Percentiles rank a stretch among this genome's conserved stretches.
Conservation (phyloP, 1,139 yeast genomes). For the Taphrina wiesneri region DNA sequence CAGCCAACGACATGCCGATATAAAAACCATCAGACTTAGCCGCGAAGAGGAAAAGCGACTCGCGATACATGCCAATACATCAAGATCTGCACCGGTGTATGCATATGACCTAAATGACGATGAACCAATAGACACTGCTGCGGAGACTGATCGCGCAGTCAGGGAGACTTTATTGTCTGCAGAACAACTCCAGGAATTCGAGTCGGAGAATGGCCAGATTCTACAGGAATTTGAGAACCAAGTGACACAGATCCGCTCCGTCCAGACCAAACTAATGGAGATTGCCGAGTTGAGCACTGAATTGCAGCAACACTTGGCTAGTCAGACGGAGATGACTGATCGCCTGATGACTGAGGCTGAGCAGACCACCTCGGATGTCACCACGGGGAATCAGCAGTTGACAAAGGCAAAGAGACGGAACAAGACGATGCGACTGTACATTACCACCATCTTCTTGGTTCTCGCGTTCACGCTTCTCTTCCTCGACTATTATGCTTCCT, state of each 20-base stretch:
- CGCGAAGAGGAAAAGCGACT: slow-evolving; percentile 44
- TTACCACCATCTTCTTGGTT: slow-evolving; percentile 30
- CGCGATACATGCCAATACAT: slow-evolving; percentile 35
- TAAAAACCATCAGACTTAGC: slow-evolving; percentile 47
- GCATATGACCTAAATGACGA: slow-evolving; percentile 14
- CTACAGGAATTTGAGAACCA: slow-evolving; percentile 62
- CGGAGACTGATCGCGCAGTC: slow-evolving; percentile 22
- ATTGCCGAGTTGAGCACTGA: slow-evolving; percentile 78
- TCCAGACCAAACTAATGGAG: slow-evolving; percentile 79
- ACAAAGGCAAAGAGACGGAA: slow-evolving; percentile 70
- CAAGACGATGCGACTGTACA: slow-evolving; percentile 18
- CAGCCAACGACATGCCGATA: slow-evolving; percentile 46
- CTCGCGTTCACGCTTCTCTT: slow-evolving; percentile 32
- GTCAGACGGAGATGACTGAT: slow-evolving; percentile 74
- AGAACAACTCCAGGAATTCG: slow-evolving; percentile 67
- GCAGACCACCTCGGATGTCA: slow-evolving; percentile 66
- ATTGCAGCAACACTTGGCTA: slow-evolving; percentile 68
- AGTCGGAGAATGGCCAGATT: slow-evolving; percentile 70
- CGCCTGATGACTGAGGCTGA: slow-evolving; percentile 69
- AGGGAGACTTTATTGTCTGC: slow-evolving; percentile 44
- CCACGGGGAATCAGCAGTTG: slow-evolving; percentile 71
- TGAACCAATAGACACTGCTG: slow-evolving; percentile 4
- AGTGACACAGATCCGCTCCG: slow-evolving; percentile 48
- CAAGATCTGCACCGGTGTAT: slow-evolving; percentile 7
- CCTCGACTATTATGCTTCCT: slow-evolving; percentile 34